phyloP scores from a whole-genome alignment of 768 basidiomycete species.

The Lactifluus rugatus region DNA sequence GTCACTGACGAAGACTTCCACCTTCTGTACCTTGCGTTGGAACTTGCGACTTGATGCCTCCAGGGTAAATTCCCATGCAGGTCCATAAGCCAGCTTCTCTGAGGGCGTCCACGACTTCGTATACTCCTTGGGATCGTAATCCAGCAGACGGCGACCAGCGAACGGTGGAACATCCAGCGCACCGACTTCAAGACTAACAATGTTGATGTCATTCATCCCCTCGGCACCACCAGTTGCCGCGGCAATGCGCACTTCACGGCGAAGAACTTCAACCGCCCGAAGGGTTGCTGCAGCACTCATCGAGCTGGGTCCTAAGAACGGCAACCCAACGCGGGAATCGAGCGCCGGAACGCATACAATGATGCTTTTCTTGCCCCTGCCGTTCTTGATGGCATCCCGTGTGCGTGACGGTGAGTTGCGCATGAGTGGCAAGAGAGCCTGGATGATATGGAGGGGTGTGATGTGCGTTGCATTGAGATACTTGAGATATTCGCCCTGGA shows the following conservation, averaged over 20 bases:
- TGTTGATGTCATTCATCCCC: slow-evolving; percentile 54
- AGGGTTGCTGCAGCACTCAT: slow-evolving; percentile 71
- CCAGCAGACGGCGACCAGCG: slow-evolving; percentile 27
- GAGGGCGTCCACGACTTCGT: slow-evolving; percentile 69
- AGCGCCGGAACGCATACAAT: slow-evolving; percentile 68
- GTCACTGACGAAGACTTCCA: slow-evolving; percentile 47
- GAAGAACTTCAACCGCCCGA: slow-evolving; percentile 61
- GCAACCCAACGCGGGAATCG: slow-evolving; percentile 65
- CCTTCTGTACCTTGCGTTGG: slow-evolving; percentile 45
- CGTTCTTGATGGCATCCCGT: slow-evolving; percentile 42
- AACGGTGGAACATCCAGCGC: slow-evolving; percentile 28
- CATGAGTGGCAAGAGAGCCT: slow-evolving; percentile 66
- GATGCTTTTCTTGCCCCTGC: slow-evolving; percentile 35
- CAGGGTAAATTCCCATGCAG: slow-evolving; percentile 49
- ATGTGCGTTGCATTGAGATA: slow-evolving; percentile 69
- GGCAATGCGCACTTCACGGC: slow-evolving; percentile 58
- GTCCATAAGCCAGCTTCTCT: slow-evolving; percentile 63
- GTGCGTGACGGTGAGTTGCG: slow-evolving; percentile 53
- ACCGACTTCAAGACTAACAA: slow-evolving; percentile 71
- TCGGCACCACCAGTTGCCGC: slow-evolving; percentile 44
- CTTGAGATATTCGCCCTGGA: slow-evolving; percentile 53
- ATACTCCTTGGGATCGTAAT: slow-evolving; percentile 27
- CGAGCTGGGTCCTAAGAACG: slow-evolving; percentile 51
- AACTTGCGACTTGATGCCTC: slow-evolving; percentile 33
- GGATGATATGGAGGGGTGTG: slow-evolving; percentile 66